Evolutionary conservation across 2,329 filamentous ascomycete species (phyloP).

Genomic region (Colletotrichum destructivum): DNA sequence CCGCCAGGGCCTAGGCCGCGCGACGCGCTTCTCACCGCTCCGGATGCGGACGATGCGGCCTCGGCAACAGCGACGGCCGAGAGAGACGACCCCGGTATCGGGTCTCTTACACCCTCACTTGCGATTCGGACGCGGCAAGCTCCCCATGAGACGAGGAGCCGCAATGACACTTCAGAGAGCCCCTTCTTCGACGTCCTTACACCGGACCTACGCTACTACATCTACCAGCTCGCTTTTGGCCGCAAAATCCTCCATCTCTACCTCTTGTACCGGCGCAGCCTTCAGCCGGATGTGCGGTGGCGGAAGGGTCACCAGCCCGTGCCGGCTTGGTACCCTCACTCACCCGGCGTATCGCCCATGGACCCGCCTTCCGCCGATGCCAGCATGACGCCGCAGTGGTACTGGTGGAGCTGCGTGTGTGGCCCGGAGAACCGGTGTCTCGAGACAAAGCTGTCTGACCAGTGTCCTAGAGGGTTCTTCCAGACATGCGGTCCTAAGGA

Average conservation of each 20-base stretch:
- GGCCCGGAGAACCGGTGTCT: slow-evolving; percentile 36
- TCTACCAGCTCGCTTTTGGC: slow-evolving; percentile 41
- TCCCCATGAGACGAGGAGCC: neutral
- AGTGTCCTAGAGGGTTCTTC: slow-evolving; percentile 42
- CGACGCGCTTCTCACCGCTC: slow-evolving; percentile 31
- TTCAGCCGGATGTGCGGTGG: slow-evolving; percentile 39
- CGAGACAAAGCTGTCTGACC: slow-evolving; percentile 37
- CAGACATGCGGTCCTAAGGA: slow-evolving; percentile 37
- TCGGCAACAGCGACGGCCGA: slow-evolving; percentile 24
- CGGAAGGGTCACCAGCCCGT: slow-evolving; percentile 41
- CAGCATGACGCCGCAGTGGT: slow-evolving; percentile 38
- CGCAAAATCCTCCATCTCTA: slow-evolving; percentile 39
- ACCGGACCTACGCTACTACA: slow-evolving; percentile 40
- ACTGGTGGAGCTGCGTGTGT: slow-evolving; percentile 44
- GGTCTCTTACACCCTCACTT: slow-evolving; percentile 2
- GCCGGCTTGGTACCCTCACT: slow-evolving; percentile 40
- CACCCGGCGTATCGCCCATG: slow-evolving; percentile 38
- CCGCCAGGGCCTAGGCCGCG: slow-evolving; percentile 9
- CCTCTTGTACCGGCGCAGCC: slow-evolving; percentile 39
- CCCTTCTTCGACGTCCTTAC: slow-evolving; percentile 41
- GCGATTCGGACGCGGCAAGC: slow-evolving; percentile 15
- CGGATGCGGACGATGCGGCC: slow-evolving; percentile 37
- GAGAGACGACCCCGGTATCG: neutral
- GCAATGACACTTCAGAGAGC: neutral
- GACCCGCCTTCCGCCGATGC: slow-evolving; percentile 39